Evolutionary conservation across 2,329 filamentous ascomycete species (phyloP), one percentile per base, ranked within the genome.

Genomic region (Nannizziopsis arthrosporioides): DNA sequence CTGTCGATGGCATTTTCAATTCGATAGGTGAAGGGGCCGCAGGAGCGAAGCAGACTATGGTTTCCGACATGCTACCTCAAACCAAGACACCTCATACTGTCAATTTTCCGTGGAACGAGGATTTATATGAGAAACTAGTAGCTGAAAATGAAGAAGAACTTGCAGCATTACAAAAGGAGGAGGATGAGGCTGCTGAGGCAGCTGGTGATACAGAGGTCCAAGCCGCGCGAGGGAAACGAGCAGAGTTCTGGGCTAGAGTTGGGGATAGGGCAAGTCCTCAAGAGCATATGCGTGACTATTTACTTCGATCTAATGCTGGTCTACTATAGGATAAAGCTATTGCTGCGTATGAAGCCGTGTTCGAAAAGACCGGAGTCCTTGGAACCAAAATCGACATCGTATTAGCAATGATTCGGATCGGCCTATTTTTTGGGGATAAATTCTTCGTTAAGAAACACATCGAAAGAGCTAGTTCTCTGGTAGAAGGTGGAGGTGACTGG

Each of bases 321-420:
- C 8, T 32, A 3, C 10, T 14, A 14, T 61, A 94, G 88, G 92
- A 98, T 67, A 92, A 92, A 76, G 86, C 92, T 15, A 85, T 96
- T 61, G 80, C 86, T 50, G 84, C 85, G 47, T 94, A 90, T 72
- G 92, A 98, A 73, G 82, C 82, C 60, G 79, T 96, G 47, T 86
- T 95, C 58, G 89, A 96, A 64, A 95, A 95, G 76, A 96, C 88
- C n/a, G 85, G 89, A 54, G 87, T 95, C 58, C 77, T 98, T 52
- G 92, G 90, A 59, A 90, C 85, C 57, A 96, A 95, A 74, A 98
- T 98, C 66, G 92, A 98, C 67, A 75, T 98, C 45, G 87, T 94
- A 43, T 82, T 98, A 49, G 92, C 92, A 57, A 92, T 96, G 72
- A 90, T 96, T 72, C 86, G 92, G 51, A 82, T 95, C 64, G 88